These are phyloP conservation scores for Aspergillus arachidicola DNA, from an alignment of 2,329 filamentous ascomycete genomes.

Conservation along the genomic window DNA sequence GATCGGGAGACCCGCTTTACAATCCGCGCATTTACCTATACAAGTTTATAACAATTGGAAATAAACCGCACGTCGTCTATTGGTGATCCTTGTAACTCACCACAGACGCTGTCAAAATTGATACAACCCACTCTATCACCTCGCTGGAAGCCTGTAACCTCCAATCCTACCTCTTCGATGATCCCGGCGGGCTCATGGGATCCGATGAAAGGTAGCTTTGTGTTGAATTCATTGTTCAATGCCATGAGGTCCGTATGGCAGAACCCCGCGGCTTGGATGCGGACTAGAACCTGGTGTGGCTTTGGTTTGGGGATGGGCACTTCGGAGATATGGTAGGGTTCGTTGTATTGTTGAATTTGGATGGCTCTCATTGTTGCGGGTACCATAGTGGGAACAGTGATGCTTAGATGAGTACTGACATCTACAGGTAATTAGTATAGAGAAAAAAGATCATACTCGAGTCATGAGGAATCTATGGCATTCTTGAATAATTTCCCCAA, in stretches of 20 bases:
- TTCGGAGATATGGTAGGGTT: constrained; percentile 57
- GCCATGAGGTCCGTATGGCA: constrained; percentile 67
- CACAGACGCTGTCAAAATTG: constrained; percentile 57
- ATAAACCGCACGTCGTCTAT: background rate
- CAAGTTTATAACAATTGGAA: background rate
- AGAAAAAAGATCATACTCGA: background rate
- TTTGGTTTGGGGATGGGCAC: constrained; percentile 53
- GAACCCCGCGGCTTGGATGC: constrained; percentile 61
- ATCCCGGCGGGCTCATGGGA: constrained; percentile 63
- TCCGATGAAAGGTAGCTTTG: constrained; percentile 54
- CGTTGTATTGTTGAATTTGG: constrained; percentile 39
- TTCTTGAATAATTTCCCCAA: background rate
- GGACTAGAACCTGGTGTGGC: constrained; percentile 61
- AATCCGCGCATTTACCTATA: constrained; percentile 51
- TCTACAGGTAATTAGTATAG: background rate
- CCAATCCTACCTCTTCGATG: constrained; percentile 50
- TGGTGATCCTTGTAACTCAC: constrained; percentile 20
- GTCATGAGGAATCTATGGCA: background rate
- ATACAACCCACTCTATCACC: constrained; percentile 62
- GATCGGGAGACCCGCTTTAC: constrained; percentile 28
- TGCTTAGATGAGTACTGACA: background rate
- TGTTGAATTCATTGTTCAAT: constrained; percentile 50
- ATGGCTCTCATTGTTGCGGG: constrained; percentile 14
- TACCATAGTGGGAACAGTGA: background rate
- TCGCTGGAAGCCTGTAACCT: constrained; percentile 45